These are phyloP conservation scores for Tricholomella constricta DNA, from an alignment of 768 basidiomycete genomes.

Conservation along the genomic window DNA sequence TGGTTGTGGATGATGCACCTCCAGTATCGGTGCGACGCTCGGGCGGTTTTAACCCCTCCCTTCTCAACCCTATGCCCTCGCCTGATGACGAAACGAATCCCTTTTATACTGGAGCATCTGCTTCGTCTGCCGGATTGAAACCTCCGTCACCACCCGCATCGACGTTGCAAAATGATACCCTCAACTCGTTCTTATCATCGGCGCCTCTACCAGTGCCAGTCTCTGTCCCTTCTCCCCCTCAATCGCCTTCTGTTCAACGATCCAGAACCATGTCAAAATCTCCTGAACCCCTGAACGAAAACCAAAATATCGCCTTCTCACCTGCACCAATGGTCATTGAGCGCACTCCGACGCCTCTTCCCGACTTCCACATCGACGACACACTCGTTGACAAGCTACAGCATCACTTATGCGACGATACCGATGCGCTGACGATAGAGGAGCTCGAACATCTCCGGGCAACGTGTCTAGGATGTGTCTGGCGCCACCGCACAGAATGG, in stretches of 20 bases:
- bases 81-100: slow-evolving; percentile 24
- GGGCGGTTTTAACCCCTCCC: slow-evolving; percentile 49
- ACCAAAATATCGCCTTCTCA: slow-evolving; percentile 14
- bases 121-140: slow-evolving; percentile 5
- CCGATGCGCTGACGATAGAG: slow-evolving; percentile 71
- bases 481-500: slow-evolving; percentile 84
- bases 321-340: slow-evolving; percentile 53
- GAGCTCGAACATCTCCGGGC: slow-evolving; percentile 94
- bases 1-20: slow-evolving; percentile 39
- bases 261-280: slow-evolving; percentile 18
- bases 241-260: slow-evolving; percentile 16
- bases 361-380: slow-evolving; percentile 73
- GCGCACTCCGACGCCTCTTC: slow-evolving; percentile 68
- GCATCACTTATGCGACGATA: slow-evolving; percentile 50
- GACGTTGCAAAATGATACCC: slow-evolving; percentile 14
- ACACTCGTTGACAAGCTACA: slow-evolving; percentile 50
- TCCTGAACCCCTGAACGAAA: slow-evolving; percentile 14
- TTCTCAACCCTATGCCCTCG: slow-evolving; percentile 54
- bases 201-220: slow-evolving; percentile 11
- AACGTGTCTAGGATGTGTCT: slow-evolving; percentile 75
- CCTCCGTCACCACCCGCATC: slow-evolving; percentile 5
- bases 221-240: slow-evolving; percentile 22
- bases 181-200: slow-evolving; percentile 21
- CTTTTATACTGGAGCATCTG: slow-evolving; percentile 20
- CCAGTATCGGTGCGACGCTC: slow-evolving; percentile 27